Conservation (phyloP, 441 rosid genomes). For the Syzygium malaccense region DNA sequence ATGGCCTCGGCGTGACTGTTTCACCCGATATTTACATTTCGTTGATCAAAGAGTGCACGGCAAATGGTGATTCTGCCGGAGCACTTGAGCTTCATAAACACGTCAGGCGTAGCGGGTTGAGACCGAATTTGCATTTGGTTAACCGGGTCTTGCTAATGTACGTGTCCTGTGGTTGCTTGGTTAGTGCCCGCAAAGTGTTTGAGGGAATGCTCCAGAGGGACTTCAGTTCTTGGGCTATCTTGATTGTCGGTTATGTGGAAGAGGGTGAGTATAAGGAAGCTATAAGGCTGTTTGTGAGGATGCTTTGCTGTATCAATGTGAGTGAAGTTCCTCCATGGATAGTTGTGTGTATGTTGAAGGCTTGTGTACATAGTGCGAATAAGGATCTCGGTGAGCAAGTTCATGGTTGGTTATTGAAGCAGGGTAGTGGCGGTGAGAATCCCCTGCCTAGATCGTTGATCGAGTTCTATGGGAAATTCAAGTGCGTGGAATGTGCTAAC, state of each 20-base stretch:
- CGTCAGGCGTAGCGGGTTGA: constrained; percentile 22
- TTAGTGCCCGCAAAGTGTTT: constrained; percentile 43
- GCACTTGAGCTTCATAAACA: constrained; percentile 41
- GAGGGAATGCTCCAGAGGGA: constrained; percentile 52
- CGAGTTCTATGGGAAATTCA: constrained; percentile 44
- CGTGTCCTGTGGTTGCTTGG: constrained; percentile 32
- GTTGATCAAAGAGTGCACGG: constrained; percentile 52
- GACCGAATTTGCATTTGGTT: constrained; percentile 21
- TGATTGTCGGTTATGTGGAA: constrained; percentile 36
- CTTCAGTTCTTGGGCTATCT: constrained; percentile 47
- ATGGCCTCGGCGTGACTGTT: constrained; percentile 35
- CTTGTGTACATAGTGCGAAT: constrained; percentile 35
- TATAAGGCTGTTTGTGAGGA: constrained; percentile 27
- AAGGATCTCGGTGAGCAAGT: constrained; percentile 51
- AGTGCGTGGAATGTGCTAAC: constrained; percentile 31
- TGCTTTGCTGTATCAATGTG: constrained; percentile 15
- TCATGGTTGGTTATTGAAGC: constrained; percentile 52
- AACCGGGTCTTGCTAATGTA: constrained; percentile 47
- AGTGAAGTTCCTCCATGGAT: constrained; percentile 30
- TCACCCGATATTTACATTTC: constrained; percentile 42
- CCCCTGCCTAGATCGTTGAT: constrained; percentile 35
- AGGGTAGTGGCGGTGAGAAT: constrained; percentile 24
- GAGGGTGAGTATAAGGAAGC: constrained; percentile 31
- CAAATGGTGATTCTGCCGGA: constrained; percentile 19
- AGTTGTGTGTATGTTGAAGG: constrained; percentile 39